Evolutionary conservation across 805 yeast genomes (phyloP), one percentile per base, ranked within the genome.

Genomic region (Hanseniaspora taiwanica): DNA sequence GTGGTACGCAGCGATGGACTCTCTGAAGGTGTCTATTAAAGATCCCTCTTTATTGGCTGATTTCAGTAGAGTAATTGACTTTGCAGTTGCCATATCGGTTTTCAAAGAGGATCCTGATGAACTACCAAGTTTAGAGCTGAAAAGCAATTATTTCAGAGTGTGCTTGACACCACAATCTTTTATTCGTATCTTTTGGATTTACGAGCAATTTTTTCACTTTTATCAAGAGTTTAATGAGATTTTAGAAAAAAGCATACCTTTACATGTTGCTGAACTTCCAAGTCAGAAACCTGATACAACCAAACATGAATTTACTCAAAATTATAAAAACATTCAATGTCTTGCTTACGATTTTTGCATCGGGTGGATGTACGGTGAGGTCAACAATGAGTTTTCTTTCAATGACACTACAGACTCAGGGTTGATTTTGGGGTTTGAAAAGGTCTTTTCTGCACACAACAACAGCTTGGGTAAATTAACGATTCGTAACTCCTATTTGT

Each of bases 391-490:
- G 14, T 20, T 12, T 7, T 7, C 24, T 6, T 33, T 19, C 16
- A 50, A 51, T 6, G 56, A 55, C 4, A 53, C 55, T 1, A 44
- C 52, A 2, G 67, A 66, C 18, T 85, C 85, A 0, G 96, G 96
- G 9, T 52, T 84, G n/a, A 76, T 81, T 29, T 45, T 76, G 23
- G 96, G 96, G 0, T 83, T 81, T 41, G 84, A 82, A 46, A 63
- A 77, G 14, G 71, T 84, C 17, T 81, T 77, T 45, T 75, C 84
- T 1, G 72, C 76, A 0, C 69, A 78, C 18, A 78, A 76, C 36
- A 70, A 72, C 14, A 65, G 64, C 7, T 58, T 73, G 32, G 94
- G 94, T 2, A 77, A 78, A 46, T 62, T 84, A 31, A 72, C 85
- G 0, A 62, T 84, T 42, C 65, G 72, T 39, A 81, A 78, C 35